Base-by-base conservation (phyloP, 2,329 filamentous ascomycete species). In the Sporothrix sp. region DNA sequence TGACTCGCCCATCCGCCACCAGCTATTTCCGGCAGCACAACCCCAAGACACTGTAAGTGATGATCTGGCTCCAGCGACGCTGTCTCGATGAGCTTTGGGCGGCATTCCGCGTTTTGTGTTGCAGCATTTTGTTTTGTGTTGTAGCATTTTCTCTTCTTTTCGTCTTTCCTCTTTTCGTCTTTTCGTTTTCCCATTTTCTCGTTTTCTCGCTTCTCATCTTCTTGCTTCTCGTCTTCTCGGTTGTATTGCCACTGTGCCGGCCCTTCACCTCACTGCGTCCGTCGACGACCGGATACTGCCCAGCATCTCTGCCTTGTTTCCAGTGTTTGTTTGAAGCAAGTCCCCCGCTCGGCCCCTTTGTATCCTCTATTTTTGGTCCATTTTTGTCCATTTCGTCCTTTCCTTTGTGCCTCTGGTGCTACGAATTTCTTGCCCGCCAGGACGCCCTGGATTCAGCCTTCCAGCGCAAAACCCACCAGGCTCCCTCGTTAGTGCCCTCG, bases 1-100 rank as follows among this genome's bases (percentile, higher is more conserved):
- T 20, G 33, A 28, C 42, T 10, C 43, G 43, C 25, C 43, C 30
- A 28, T 30, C 43, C 43, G 43, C 30, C 43, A 35, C 16, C 18
- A 45, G 43, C 43, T 45, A 48, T 48, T 38, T 39, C 20, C 45
- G 33, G 35, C 35, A 27, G 10, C 45, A 39, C 23, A 33, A 27
- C 33, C 23, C 42, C 18, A 25, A 35, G 30, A 45, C 42, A 35
- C 9, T n/a, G 32, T 48, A 23, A 38, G 45, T 39, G 16, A 45
- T 14, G 30, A 35, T 25, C 43, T 23, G 28, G 16, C 20, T 35
- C 35, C 45, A 23, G 23, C 21, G n/a, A 39, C 25, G 13, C 35
- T 11, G 25, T 11, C 16, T 25, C 30, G n/a, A n/a, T n/a, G n/a
- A n/a, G n/a, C n/a, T 33, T 35, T 33, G 10, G 11, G 39, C 7